phyloP scores from a whole-genome alignment of 1,139 yeast genomes.

The Hyphopichia buzzinii region DNA sequence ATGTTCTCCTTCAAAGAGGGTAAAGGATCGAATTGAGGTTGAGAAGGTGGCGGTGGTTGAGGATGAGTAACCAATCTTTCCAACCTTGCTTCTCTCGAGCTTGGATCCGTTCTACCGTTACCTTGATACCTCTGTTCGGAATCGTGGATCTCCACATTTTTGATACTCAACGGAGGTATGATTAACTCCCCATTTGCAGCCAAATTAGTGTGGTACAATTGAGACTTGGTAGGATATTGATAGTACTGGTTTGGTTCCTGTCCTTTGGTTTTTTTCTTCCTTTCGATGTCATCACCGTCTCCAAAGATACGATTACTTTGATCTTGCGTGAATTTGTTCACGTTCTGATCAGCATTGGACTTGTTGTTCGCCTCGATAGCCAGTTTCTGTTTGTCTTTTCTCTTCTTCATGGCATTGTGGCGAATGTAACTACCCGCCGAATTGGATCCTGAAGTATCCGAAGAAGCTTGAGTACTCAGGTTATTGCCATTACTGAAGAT shows the following conservation, averaged over 20 bases:
- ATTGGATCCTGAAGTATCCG: slow-evolving; percentile 9
- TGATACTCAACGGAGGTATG: slow-evolving; percentile 8
- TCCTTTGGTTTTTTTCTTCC: slow-evolving; percentile 1
- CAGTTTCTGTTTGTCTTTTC: not conserved
- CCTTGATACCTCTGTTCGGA: not conserved
- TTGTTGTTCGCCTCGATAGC: not conserved
- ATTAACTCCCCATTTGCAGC: not conserved
- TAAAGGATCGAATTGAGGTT: slow-evolving; percentile 1
- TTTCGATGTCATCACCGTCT: slow-evolving; percentile 3
- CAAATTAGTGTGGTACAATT: slow-evolving; percentile 14
- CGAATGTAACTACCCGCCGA: slow-evolving; percentile 10
- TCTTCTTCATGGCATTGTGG: not conserved
- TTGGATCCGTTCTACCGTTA: slow-evolving; percentile 10
- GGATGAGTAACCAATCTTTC: not conserved
- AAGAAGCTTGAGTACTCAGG: slow-evolving; percentile 9
- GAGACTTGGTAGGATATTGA: slow-evolving; percentile 24
- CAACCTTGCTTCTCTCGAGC: slow-evolving; percentile 17
- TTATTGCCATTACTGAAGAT: slow-evolving; percentile 8
- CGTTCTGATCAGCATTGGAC: slow-evolving; percentile 5
- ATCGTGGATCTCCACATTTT: slow-evolving; percentile 13
- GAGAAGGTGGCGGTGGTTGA: not conserved
- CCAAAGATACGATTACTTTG: slow-evolving; percentile 19
- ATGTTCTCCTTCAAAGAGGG: slow-evolving; percentile 4
- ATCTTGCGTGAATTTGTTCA: slow-evolving; percentile 15
- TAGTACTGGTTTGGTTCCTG: slow-evolving; percentile 17